phyloP scores from a whole-genome alignment of 2,329 filamentous ascomycete genomes.

The Helotiales sp. region DNA sequence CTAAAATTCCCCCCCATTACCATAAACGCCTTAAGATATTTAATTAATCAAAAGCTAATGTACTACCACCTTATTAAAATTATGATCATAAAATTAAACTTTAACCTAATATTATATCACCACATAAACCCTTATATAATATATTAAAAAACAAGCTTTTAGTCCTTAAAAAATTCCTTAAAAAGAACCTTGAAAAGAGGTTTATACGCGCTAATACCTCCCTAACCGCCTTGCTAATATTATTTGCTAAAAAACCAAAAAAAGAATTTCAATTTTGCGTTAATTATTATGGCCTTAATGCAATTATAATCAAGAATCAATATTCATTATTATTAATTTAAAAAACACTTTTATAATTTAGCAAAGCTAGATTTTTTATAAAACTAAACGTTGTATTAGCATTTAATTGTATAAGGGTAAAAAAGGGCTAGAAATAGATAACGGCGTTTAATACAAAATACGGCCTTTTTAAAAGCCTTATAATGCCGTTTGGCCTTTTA shows the following conservation, averaged over 20 bases:
- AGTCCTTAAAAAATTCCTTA: slow-evolving; percentile 16
- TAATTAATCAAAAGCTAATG: too few species aligned
- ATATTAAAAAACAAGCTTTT: slow-evolving; percentile 18
- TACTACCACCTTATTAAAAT: too few species aligned
- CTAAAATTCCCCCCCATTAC: too few species aligned
- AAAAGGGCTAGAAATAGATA: slow-evolving; percentile 24
- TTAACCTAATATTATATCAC: too few species aligned
- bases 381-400: slow-evolving; percentile 36
- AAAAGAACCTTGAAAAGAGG: slow-evolving; percentile 17
- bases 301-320: slow-evolving; percentile 36
- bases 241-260: slow-evolving; percentile 29
- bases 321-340: slow-evolving; percentile 39
- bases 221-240: slow-evolving; percentile 4
- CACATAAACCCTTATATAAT: too few species aligned
- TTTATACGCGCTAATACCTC: slow-evolving; percentile 25
- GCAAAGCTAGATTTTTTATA: slow-evolving; percentile 33
- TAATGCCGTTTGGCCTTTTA: slow-evolving; percentile 40
- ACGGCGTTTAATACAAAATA: slow-evolving; percentile 35
- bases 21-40: too few species aligned
- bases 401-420: slow-evolving; percentile 36
- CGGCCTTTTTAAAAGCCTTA: slow-evolving; percentile 38
- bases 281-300: slow-evolving; percentile 39
- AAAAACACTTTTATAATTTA: slow-evolving; percentile 32
- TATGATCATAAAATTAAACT: too few species aligned
- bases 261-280: slow-evolving; percentile 36